Evolutionary conservation across 2,329 filamentous ascomycete species (phyloP).

Genomic region (Colletotrichum sp.): DNA sequence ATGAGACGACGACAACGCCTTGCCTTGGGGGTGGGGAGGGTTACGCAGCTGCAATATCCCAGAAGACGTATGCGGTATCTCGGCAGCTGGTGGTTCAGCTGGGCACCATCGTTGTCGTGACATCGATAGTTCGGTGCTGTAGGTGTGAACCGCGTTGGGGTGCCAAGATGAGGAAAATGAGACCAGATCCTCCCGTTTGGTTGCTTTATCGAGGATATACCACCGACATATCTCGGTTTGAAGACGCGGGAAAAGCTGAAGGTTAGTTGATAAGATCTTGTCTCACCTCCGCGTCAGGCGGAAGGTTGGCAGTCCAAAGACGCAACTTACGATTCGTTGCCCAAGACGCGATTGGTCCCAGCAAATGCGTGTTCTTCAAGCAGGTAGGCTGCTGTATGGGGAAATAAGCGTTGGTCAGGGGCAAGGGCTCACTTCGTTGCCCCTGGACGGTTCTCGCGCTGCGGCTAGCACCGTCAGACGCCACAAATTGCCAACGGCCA

Average conservation of each 20-base stretch:
- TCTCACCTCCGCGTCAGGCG: not conserved
- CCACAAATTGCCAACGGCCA: not conserved
- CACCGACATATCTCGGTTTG: not conserved
- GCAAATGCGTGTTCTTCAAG: not conserved
- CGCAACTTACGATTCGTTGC: not conserved
- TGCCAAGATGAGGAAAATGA: not conserved
- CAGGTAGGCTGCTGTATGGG: not conserved
- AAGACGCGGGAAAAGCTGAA: not conserved
- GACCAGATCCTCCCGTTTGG: not conserved
- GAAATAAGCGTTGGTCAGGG: conserved; percentile 15
- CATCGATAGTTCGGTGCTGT: not conserved
- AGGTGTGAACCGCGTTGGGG: not conserved
- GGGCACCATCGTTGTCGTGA: not conserved
- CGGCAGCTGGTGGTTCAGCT: not conserved
- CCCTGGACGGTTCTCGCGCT: conserved; percentile 4
- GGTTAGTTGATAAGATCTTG: not conserved
- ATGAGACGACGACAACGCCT: not conserved
- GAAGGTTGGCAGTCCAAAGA: not conserved
- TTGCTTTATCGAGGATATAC: not conserved
- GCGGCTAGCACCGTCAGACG: conserved; percentile 3
- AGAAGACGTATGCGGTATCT: not conserved
- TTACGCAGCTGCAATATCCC: not conserved
- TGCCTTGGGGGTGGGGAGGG: not conserved
- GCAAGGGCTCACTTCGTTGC: not conserved
- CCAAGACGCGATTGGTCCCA: not conserved